Base-by-base conservation (phyloP, 2,329 filamentous ascomycete genomes). In the Diaporthe sp. region DNA sequence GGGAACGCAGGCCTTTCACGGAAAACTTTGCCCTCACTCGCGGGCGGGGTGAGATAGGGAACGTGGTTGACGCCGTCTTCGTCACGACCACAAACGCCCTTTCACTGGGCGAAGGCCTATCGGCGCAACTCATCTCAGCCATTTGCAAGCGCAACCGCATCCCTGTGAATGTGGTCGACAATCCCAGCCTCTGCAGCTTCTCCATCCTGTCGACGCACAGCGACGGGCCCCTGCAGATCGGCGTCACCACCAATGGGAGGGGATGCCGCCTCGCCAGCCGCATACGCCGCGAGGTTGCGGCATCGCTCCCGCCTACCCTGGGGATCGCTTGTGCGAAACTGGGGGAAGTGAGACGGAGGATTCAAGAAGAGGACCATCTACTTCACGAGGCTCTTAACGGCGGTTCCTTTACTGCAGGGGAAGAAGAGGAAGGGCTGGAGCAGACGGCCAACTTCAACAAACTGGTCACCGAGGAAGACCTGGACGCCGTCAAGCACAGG, bases 251-350 rank as follows among this genome's bases (percentile, higher is more conserved):
- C 0, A 98, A 97, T 75, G 96, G 97, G 28, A 93, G 94, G 80
- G 97, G 97, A 2, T 98, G 97, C 87, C 98, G 98, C 84, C 90
- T 99, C 42, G 95, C 97, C 8, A 95, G 95, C 13, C 90, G 97
- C 37, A 95, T 99, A 80, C 92, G 96, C 22, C 91, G 97, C 74
- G 97, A 98, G 81, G 94, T 99, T 76, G 94, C 95, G 2, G 90
- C 95, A 0, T 91, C 92, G 0, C 88, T 99, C 4, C 97, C 97
- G 0, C 83, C 88, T 2, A 89, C 94, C 25, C 89, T 98, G 8
- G 97, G 97, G 8, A 83, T 85, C 28, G 95, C 96, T 0, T 95
- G 97, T 57, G 91, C 92, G 55, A 90, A 93, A 72, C 86, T 99
- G 1, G 97, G 97, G 1, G 91, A 90, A 3, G 88, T 96, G 49